Base-by-base conservation (phyloP, 805 yeast genomes). In the Kuraishia piskuri region DNA sequence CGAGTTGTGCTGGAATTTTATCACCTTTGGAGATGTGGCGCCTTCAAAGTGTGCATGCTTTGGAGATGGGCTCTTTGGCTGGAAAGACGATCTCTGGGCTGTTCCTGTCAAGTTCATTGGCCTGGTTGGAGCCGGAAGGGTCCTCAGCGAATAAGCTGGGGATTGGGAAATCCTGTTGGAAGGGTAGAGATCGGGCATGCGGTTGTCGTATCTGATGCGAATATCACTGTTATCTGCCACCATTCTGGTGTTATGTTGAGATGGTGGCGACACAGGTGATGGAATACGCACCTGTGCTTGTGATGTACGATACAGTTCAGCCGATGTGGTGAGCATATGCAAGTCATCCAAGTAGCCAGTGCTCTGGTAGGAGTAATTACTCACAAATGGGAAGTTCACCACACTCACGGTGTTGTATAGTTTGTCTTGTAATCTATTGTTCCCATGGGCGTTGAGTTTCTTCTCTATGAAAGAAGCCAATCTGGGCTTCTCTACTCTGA, bases 331-430 rank as follows among this genome's bases (percentile, higher is more conserved):
- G 56, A 76, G 76, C 55, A 66, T 62, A 52, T 75, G 75, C 49
- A 78, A 75, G 61, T 79, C 83, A 46, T 68, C 70, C 61, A 77
- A 63, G 58, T 77, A 78, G 1, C 82, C 78, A 51, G 71, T 61
- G 53, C 71, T 68, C 61, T 77, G 73, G 59, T 77, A 77, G 19
- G 79, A 73, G 61, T 78, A 78, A 58, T 78, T 77, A 23, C 76
- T 74, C 57, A 78, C 78, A 63, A 74, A 79, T 3, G 84, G 84
- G 60, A 77, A 79, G 61, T 78, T 75, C 8, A 66, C 62, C 23
- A 68, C 54, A 48, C 61, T 57, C 7, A 46, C 49, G 52, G 53
- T 47, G 49, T 53, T 49, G 52, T 48, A 52, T 21, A 52, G 22
- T 14, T 52, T 45, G 31, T 44, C 49, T 6, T 22, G 26, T 19